Evolutionary conservation across 2,329 filamentous ascomycete genomes (phyloP).

Genomic region (Botryosphaeria agaves): DNA sequence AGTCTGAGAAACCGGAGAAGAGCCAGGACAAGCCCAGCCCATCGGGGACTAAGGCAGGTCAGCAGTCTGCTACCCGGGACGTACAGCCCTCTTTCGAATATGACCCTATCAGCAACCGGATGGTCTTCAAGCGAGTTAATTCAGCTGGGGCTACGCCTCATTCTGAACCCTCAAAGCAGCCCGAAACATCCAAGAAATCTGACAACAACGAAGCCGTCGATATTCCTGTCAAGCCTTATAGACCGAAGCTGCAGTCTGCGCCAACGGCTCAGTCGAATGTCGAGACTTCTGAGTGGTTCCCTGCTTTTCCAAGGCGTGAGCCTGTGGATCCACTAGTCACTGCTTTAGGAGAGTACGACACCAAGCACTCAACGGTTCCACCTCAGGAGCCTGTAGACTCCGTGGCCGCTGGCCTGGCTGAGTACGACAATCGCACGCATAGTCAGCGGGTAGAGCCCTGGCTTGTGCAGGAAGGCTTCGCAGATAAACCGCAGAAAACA

Average conservation of each 20-base stretch:
- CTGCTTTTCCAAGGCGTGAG: background rate
- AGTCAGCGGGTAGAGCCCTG: background rate
- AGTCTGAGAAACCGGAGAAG: background rate
- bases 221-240: slow-evolving; percentile 1
- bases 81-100: background rate
- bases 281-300: background rate
- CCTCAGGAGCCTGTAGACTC: background rate
- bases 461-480: background rate
- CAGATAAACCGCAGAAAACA: background rate
- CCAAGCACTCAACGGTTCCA: background rate
- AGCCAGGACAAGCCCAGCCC: background rate
- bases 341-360: background rate
- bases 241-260: background rate
- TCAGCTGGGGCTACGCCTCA: too few species aligned
- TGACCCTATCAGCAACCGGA: background rate
- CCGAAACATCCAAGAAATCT: background rate
- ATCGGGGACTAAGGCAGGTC: too few species aligned
- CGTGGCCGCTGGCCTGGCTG: background rate
- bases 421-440: background rate
- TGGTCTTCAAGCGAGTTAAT: background rate
- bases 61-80: background rate
- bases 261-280: background rate
- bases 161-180: background rate
- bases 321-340: background rate
- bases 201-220: background rate